These are phyloP conservation scores for Sarocladium kiliense DNA, from an alignment of 2,329 filamentous ascomycete species.

Conservation along the genomic window DNA sequence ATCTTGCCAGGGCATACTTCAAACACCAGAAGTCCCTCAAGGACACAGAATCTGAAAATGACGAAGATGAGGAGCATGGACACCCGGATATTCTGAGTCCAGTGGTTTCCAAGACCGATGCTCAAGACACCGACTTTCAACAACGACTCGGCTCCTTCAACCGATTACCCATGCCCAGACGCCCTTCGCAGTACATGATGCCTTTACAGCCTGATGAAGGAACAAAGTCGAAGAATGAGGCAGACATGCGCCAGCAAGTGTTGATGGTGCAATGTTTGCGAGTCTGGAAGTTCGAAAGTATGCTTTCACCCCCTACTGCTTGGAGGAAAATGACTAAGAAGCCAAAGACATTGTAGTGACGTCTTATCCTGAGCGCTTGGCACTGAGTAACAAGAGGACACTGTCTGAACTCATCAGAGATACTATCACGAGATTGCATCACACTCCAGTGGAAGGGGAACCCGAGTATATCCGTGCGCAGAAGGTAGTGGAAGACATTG, in stretches of 20 bases:
- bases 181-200: not conserved
- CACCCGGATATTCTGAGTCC: not conserved
- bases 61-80: not conserved
- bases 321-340: not conserved
- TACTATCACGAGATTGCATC: not conserved
- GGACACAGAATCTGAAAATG: not conserved
- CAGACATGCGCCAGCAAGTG: not conserved
- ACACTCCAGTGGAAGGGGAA: too few species aligned
- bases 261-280: not conserved
- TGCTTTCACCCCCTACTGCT: not conserved
- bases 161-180: not conserved
- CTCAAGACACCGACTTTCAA: not conserved
- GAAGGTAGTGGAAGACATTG: not conserved
- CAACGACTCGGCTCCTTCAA: not conserved
- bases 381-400: not conserved
- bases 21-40: not conserved
- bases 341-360: not conserved
- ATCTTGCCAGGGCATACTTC: not conserved
- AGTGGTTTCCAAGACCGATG: not conserved
- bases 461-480: not conserved
- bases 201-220: not conserved
- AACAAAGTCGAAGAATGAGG: not conserved
- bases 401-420: not conserved
- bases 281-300: slow-evolving; percentile 5
- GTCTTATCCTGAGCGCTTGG: not conserved